Conservation (phyloP, 2,329 filamentous ascomycete species). For the Aciculosporium take region DNA sequence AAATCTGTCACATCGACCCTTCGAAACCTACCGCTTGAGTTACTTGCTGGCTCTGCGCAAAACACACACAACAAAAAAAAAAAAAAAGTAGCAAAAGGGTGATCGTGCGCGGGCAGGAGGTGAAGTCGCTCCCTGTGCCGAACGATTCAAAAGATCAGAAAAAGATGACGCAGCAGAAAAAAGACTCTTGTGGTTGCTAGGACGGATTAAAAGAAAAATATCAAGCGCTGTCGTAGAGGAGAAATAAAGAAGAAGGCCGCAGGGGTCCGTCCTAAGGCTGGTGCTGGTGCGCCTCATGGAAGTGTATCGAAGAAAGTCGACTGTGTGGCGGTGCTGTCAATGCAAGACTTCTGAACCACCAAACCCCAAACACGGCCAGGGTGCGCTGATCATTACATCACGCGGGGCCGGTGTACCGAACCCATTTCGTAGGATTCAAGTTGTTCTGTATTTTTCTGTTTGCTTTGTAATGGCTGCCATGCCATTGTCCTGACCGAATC, state of each 20-base stretch:
- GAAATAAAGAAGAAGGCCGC: conserved; percentile 12
- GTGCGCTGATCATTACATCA: background rate
- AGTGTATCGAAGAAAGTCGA: conserved; percentile 28
- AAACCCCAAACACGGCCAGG: background rate
- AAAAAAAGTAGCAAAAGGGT: background rate
- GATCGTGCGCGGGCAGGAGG: background rate
- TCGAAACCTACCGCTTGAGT: background rate
- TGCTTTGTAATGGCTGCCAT: background rate
- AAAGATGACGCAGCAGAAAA: background rate
- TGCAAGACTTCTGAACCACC: conserved; percentile 1
- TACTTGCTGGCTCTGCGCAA: background rate
- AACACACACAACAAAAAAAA: background rate
- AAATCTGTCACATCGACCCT: background rate
- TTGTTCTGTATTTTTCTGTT: no score
- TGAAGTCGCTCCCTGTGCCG: background rate
- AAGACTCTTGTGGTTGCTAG: background rate
- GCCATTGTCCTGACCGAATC: background rate
- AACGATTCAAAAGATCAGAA: background rate
- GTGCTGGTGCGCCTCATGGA: conserved; percentile 30
- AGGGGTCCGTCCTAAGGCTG: conserved; percentile 15
- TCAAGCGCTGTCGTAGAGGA: background rate
- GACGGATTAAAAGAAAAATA: background rate
- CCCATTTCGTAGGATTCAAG: background rate
- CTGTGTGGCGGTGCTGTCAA: conserved; percentile 22
- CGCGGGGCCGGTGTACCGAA: background rate